These are phyloP conservation scores for Epichloe hybrida DNA, from an alignment of 2,329 filamentous ascomycete species.

Conservation along the genomic window DNA sequence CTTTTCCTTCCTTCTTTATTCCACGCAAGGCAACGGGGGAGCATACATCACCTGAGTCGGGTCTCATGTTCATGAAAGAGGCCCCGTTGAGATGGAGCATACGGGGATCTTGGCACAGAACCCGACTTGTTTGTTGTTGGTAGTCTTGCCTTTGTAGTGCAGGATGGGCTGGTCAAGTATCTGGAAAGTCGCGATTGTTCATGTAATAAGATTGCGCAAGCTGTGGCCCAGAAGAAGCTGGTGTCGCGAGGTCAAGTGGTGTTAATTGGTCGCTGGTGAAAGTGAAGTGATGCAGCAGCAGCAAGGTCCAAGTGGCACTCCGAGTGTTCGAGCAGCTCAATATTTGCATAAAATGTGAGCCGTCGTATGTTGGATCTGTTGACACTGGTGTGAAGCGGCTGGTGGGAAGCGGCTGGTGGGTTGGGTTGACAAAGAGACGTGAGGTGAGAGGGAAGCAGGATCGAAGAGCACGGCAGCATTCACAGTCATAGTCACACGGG, in stretches of 20 bases:
- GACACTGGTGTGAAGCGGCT: background rate
- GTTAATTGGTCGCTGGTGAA: background rate
- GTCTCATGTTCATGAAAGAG: background rate
- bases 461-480: background rate
- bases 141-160: background rate
- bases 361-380: background rate
- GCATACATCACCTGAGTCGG: slow-evolving; percentile 1
- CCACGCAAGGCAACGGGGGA: background rate
- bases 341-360: background rate
- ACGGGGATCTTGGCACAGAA: no score
- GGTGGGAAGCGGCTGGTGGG: background rate
- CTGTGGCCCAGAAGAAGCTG: background rate
- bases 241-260: background rate
- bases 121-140: no score
- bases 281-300: background rate
- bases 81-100: background rate
- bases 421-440: background rate
- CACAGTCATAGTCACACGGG: background rate
- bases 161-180: background rate
- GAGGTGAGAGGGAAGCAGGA: background rate
- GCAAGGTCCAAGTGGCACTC: background rate
- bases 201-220: no score
- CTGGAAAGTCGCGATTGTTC: background rate
- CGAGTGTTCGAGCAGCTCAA: background rate
- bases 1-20: background rate